Evolutionary conservation across 2,329 filamentous ascomycete species (phyloP).

Genomic region (Verticillium longisporum): DNA sequence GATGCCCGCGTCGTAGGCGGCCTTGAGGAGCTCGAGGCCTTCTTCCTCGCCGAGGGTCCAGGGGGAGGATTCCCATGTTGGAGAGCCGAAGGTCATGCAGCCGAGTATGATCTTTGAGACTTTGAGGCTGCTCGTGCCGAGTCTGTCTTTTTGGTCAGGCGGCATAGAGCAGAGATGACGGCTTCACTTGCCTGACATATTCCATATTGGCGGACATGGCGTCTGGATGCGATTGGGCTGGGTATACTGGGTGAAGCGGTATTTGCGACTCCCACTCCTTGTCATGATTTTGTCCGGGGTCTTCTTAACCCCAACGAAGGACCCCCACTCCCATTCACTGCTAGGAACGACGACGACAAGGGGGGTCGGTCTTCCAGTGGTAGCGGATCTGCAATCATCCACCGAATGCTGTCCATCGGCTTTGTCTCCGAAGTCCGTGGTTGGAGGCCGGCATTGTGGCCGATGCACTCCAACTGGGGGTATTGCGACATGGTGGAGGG

Average conservation of each 20-base stretch:
- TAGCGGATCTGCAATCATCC: background rate
- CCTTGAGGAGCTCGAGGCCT: conserved; percentile 28
- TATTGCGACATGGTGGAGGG: background rate
- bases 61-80: conserved; percentile 23
- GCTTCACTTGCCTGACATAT: conserved; percentile 12
- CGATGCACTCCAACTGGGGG: background rate
- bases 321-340: background rate
- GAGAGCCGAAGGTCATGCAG: conserved; percentile 25
- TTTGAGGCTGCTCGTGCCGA: conserved; percentile 31
- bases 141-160: conserved; percentile 14
- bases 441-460: background rate
- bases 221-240: background rate
- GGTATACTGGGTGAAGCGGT: background rate
- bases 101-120: conserved; percentile 31
- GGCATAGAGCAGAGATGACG: background rate
- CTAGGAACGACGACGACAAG: background rate
- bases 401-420: background rate
- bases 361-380: background rate
- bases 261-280: too few species aligned
- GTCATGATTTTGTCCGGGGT: background rate
- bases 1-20: conserved; percentile 31
- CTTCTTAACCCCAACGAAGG: background rate
- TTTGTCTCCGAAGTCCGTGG: conserved; percentile 5
- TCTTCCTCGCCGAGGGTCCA: conserved; percentile 28
- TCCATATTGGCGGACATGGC: conserved; percentile 9